These are phyloP conservation scores for Capronia coronata DNA, from an alignment of 2,329 filamentous ascomycete species.

Conservation along the genomic window DNA sequence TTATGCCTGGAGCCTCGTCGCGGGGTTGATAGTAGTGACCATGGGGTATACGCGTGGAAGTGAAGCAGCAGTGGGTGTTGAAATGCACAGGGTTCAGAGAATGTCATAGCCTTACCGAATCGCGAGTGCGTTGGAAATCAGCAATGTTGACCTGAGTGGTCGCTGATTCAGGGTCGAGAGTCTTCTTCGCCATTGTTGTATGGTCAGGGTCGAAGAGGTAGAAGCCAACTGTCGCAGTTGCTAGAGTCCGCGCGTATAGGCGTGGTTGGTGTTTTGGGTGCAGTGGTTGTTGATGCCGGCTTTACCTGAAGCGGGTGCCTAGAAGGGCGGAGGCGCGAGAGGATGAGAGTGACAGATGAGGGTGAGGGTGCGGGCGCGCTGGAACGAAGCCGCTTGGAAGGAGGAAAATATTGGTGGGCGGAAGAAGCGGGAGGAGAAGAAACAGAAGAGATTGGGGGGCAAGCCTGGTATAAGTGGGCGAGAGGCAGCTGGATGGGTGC, in stretches of 20 bases:
- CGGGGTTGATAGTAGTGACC: conserved; percentile 11
- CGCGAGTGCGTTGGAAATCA: conserved; percentile 72
- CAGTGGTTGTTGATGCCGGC: conserved; percentile 9
- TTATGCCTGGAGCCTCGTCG: conserved; percentile 12
- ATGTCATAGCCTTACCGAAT: conserved; percentile 59
- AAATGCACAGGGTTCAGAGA: conserved; percentile 11
- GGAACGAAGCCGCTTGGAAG: neutral
- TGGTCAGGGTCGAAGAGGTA: neutral
- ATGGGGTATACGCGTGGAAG: conserved; percentile 16
- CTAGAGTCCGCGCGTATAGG: neutral
- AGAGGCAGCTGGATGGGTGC: conserved; percentile 20
- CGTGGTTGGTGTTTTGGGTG: neutral
- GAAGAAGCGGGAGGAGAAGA: conserved; percentile 6
- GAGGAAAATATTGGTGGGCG: conserved; percentile 7
- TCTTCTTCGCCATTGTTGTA: conserved; percentile 27
- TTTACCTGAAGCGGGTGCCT: conserved; percentile 18
- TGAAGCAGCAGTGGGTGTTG: conserved; percentile 1
- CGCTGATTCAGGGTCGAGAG: conserved; percentile 29
- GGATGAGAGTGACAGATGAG: conserved; percentile 37
- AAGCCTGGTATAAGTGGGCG: conserved; percentile 24
- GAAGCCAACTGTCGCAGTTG: neutral
- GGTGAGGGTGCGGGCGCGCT: conserved; percentile 34
- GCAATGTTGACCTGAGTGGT: conserved; percentile 51
- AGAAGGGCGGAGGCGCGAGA: conserved; percentile 40
- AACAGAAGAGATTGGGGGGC: conserved; percentile 32